Base-by-base conservation (phyloP, 768 basidiomycete genomes). In the Mycena floridula region DNA sequence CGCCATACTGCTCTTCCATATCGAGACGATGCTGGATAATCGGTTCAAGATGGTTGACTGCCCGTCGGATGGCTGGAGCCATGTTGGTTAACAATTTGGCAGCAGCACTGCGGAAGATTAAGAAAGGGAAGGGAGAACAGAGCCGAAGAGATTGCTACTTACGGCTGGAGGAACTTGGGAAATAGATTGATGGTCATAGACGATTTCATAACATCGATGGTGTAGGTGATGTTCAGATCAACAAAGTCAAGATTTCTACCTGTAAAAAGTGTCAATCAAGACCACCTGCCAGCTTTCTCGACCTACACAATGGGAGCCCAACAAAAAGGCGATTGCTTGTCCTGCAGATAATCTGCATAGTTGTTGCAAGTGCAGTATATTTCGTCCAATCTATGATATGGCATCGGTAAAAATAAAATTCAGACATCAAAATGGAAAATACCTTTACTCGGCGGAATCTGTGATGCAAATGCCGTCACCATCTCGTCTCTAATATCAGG, bases 121-220 rank as follows among this genome's bases (percentile, higher is more conserved):
- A 5, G 4, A 20, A 38, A 12, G 21, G 12, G 11, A n/a, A n/a
- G 15, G 9, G 21, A 12, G 12, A 9, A 38, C 9, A 11, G n/a
- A n/a, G n/a, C 9, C 21, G 12, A 38, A n/a, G n/a, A n/a, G n/a
- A n/a, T n/a, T 20, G 26, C 16, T 12, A 45, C 66, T 37, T 44
- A 74, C 73, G 70, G 68, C 48, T 65, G 67, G 9, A 74, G 42
- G 43, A 66, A 56, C 16, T 53, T 46, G 0, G 70, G 72, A 52
- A 66, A 66, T 5, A 63, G 23, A 11, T 54, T 59, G 42, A 74
- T 57, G 11, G 61, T 56, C 2, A 25, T 13, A 0, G 55, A 60
- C 2, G 50, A 52, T 6, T 53, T 54, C 0, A 64, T 48, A n/a
- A 69, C 63, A 38, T 65, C 55, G 12, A 57, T 48, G 1, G 70